Conservation (phyloP, 2,329 filamentous ascomycete genomes). For the Fusarium musae region DNA sequence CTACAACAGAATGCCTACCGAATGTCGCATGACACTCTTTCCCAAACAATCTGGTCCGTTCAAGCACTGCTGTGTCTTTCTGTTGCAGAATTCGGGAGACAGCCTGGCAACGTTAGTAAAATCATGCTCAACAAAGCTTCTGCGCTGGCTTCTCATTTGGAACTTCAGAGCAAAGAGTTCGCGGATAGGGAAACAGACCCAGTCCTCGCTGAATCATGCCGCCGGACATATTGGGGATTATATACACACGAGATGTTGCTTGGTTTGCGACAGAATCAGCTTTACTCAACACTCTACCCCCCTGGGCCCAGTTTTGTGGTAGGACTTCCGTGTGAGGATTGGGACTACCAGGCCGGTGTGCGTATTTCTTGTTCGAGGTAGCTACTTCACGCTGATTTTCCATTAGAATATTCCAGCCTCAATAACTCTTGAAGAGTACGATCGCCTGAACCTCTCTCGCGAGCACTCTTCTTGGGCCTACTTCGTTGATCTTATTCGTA, state of each 20-base stretch:
- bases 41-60: constrained; percentile 38
- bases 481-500: constrained; percentile 36
- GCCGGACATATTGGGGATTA: constrained; percentile 42
- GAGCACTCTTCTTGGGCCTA: constrained; percentile 41
- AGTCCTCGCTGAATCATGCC: constrained; percentile 39
- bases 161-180: constrained; percentile 34
- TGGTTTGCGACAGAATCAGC: constrained; percentile 19
- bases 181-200: constrained; percentile 19
- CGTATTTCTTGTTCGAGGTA: background rate
- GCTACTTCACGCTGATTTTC: constrained; percentile 1
- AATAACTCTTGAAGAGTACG: constrained; percentile 28
- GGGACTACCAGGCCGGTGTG: constrained; percentile 37
- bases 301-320: constrained; percentile 2
- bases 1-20: constrained; percentile 22
- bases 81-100: constrained; percentile 32
- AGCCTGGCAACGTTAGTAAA: background rate
- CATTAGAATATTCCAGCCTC: constrained; percentile 28
- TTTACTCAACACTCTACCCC: constrained; percentile 17
- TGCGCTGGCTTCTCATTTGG: constrained; percentile 28
- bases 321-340: constrained; percentile 42
- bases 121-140: constrained; percentile 20
- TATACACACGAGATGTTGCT: constrained; percentile 38
- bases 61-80: constrained; percentile 38
- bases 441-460: background rate
- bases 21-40: constrained; percentile 23